Conservation (phyloP, 768 basidiomycete genomes). For the Zangia roseola region DNA sequence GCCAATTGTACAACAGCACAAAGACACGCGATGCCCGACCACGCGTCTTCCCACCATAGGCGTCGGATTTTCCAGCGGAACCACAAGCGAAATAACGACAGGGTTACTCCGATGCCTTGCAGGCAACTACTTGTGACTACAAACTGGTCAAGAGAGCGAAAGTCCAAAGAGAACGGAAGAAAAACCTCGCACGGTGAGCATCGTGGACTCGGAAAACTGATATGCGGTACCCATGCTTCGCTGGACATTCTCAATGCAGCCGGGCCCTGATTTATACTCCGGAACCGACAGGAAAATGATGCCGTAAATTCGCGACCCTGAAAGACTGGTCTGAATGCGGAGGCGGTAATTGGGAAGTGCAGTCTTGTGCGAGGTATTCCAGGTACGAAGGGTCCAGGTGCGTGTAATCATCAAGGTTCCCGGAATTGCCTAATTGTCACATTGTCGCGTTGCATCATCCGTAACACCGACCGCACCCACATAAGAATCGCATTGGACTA, state of each 20-base stretch:
- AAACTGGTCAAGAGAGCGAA: slow-evolving; percentile 3
- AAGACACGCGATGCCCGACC: slow-evolving; percentile 9
- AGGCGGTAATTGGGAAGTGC: no score
- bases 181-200: slow-evolving; percentile 16
- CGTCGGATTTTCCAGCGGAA: slow-evolving; percentile 16
- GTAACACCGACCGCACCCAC: no score
- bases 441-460: no score
- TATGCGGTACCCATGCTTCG: slow-evolving; percentile 7
- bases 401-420: no score
- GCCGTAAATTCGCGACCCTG: no score
- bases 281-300: no score
- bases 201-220: slow-evolving; percentile 15
- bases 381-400: no score
- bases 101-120: slow-evolving; percentile 12
- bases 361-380: no score
- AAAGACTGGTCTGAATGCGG: no score
- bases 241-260: not conserved
- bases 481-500: no score
- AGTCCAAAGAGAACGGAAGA: not conserved
- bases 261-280: slow-evolving; percentile 6
- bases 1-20: slow-evolving; percentile 5
- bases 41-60: slow-evolving; percentile 26
- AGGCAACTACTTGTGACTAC: slow-evolving; percentile 7
- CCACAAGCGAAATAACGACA: slow-evolving; percentile 19
- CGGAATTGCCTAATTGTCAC: no score